A percentile compares a stretch with the other conserved stretches of the same genome.
phyloP scores from a whole-genome alignment of 2,329 filamentous ascomycete species.

The Phoma sp. region DNA sequence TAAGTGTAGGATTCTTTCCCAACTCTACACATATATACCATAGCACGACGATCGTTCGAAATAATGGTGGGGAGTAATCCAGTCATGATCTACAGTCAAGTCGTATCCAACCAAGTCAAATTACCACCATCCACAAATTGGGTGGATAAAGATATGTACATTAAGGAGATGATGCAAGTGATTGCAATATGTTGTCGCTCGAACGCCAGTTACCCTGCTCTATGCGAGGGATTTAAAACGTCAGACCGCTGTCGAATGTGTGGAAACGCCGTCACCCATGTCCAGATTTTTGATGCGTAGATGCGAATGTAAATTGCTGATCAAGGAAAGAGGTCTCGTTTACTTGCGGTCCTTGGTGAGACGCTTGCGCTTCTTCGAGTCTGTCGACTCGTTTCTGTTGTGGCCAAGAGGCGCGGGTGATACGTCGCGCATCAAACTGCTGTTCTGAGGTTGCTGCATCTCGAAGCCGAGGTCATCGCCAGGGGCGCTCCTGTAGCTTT shows the following conservation, averaged over 20 bases:
- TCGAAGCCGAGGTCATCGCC: slow-evolving; percentile 44
- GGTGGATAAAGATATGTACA: slow-evolving; percentile 20
- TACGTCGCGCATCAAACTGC: slow-evolving; percentile 44
- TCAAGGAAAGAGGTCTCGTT: slow-evolving; percentile 13
- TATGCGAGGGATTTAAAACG: slow-evolving; percentile 16
- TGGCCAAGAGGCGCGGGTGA: slow-evolving; percentile 44
- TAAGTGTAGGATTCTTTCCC: slow-evolving; percentile 14
- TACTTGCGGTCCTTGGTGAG: slow-evolving; percentile 45
- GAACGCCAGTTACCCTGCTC: slow-evolving; percentile 20
- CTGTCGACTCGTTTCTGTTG: slow-evolving; percentile 40
- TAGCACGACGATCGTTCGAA: slow-evolving; percentile 2
- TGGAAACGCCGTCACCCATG: slow-evolving; percentile 17
- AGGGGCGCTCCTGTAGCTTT: slow-evolving; percentile 50
- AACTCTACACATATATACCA: slow-evolving; percentile 15
- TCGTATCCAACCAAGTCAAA: slow-evolving; percentile 16
- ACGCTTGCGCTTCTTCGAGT: slow-evolving; percentile 47
- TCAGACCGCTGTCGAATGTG: slow-evolving; percentile 13
- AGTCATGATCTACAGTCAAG: slow-evolving; percentile 26
- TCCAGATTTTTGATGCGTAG: slow-evolving; percentile 19
- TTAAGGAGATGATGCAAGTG: slow-evolving; percentile 16
- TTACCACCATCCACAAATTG: background rate
- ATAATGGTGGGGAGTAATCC: slow-evolving; percentile 20
- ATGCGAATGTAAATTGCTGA: slow-evolving; percentile 6
- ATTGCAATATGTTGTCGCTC: slow-evolving; percentile 13
- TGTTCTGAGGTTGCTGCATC: slow-evolving; percentile 45